These are phyloP conservation scores for Diplogelasinospora grovesii DNA, from an alignment of 495 filamentous ascomycete species.

Conservation along the genomic window DNA sequence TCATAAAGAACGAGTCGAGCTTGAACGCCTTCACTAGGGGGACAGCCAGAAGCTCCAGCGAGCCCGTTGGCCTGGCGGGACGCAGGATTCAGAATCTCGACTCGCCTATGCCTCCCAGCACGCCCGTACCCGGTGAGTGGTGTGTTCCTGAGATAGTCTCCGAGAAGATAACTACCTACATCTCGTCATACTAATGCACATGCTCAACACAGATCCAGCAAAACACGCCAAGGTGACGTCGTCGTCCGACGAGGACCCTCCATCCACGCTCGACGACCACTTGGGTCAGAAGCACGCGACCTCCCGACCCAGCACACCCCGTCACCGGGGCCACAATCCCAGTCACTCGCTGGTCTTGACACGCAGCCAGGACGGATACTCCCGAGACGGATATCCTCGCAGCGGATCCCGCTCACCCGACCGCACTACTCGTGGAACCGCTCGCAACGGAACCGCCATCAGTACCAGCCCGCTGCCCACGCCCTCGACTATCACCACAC, in stretches of 20 bases:
- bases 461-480: slow-evolving; percentile 20
- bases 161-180: slow-evolving; percentile 1
- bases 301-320: slow-evolving; percentile 17
- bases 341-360: slow-evolving; percentile 26
- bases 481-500: slow-evolving; percentile 28
- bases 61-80: slow-evolving; percentile 34
- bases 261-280: slow-evolving; percentile 16
- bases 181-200: too few species aligned
- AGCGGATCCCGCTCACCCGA: slow-evolving; percentile 21
- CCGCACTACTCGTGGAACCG: slow-evolving; percentile 10
- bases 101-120: slow-evolving; percentile 42
- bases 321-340: slow-evolving; percentile 20
- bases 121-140: slow-evolving; percentile 35
- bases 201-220: slow-evolving; percentile 24
- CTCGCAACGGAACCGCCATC: slow-evolving; percentile 12
- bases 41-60: slow-evolving; percentile 26
- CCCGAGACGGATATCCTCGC: slow-evolving; percentile 25
- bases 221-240: slow-evolving; percentile 31
- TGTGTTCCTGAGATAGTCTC: background rate
- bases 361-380: slow-evolving; percentile 29
- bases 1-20: slow-evolving; percentile 62
- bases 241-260: slow-evolving; percentile 24
- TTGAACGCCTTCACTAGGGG: slow-evolving; percentile 29
- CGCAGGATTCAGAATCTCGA: slow-evolving; percentile 52
- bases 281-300: slow-evolving; percentile 25